These are phyloP conservation scores for Colletotrichum tabaci DNA, from an alignment of 2,329 filamentous ascomycete genomes.

Conservation along the genomic window DNA sequence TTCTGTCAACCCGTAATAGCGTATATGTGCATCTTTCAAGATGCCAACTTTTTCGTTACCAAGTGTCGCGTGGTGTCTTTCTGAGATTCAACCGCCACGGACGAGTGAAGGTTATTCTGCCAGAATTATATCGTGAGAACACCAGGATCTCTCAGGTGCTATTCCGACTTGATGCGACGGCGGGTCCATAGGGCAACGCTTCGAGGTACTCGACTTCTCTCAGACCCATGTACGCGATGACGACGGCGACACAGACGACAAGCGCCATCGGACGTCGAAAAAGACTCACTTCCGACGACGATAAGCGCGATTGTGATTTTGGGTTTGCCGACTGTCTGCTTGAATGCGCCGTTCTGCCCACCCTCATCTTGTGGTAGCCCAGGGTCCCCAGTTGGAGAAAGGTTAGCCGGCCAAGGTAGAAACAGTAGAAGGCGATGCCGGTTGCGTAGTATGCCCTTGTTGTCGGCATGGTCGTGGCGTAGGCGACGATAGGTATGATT, in stretches of 20 bases:
- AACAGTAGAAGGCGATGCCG: background rate
- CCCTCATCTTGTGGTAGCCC: background rate
- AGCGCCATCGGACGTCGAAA: slow-evolving; percentile 13
- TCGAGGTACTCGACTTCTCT: background rate
- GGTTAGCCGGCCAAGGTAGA: slow-evolving; percentile 8
- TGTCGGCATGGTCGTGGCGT: background rate
- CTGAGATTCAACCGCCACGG: too few species aligned
- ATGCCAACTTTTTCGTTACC: background rate
- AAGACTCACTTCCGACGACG: background rate
- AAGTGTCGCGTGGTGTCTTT: background rate
- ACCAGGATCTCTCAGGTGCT: background rate
- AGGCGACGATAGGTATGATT: slow-evolving; percentile 7
- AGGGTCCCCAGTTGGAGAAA: slow-evolving; percentile 24
- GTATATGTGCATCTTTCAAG: slow-evolving; percentile 15
- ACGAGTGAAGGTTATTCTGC: too few species aligned
- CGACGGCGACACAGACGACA: background rate
- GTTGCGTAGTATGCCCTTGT: background rate
- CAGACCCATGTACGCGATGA: background rate
- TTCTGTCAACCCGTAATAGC: slow-evolving; percentile 16
- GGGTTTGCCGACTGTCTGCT: background rate
- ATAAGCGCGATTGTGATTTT: background rate
- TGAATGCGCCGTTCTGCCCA: background rate
- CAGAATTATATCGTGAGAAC: too few species aligned
- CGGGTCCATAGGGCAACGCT: rapidly evolving
- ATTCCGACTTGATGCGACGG: background rate